Conservation (phyloP, 2,329 filamentous ascomycete genomes). For the Byssothecium circinans region DNA sequence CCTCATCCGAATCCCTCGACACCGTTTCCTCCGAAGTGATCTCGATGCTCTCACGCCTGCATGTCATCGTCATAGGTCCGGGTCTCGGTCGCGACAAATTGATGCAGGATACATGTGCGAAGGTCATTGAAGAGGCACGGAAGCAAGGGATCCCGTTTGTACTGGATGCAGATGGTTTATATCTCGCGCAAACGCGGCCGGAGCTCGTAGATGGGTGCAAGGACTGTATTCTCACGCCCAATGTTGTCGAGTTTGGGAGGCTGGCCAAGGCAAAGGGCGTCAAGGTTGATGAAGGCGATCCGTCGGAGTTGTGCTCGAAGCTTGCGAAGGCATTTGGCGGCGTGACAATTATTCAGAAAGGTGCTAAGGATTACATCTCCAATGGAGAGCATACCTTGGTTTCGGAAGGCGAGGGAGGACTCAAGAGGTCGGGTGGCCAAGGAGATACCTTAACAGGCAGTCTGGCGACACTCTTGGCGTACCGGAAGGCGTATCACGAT, state of each 20-base stretch:
- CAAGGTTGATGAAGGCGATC: slow-evolving; percentile 57
- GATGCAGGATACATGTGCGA: slow-evolving; percentile 83
- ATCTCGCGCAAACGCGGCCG: slow-evolving; percentile 73
- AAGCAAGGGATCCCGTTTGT: slow-evolving; percentile 76
- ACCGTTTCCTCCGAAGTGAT: slow-evolving; percentile 70
- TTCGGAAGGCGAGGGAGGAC: slow-evolving; percentile 76
- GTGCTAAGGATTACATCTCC: slow-evolving; percentile 76
- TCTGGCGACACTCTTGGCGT: slow-evolving; percentile 84
- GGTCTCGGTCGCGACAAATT: slow-evolving; percentile 86
- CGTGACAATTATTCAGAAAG: slow-evolving; percentile 91
- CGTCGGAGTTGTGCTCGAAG: slow-evolving; percentile 64
- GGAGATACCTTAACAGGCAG: slow-evolving; percentile 92
- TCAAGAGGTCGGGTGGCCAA: slow-evolving; percentile 91
- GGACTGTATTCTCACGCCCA: slow-evolving; percentile 87
- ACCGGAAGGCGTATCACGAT: slow-evolving; percentile 84
- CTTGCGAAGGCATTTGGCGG: slow-evolving; percentile 78
- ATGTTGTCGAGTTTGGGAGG: slow-evolving; percentile 87
- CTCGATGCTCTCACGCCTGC: slow-evolving; percentile 79
- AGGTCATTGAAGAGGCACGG: slow-evolving; percentile 77
- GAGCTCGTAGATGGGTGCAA: slow-evolving; percentile 78
- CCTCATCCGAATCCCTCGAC: slow-evolving; percentile 59
- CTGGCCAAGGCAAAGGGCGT: slow-evolving; percentile 76
- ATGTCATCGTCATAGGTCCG: slow-evolving; percentile 90
- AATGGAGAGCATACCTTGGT: slow-evolving; percentile 75
- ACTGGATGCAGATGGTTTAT: slow-evolving; percentile 86